phyloP scores from a whole-genome alignment of 2,329 filamentous ascomycete species.

The Microcera coccophila region DNA sequence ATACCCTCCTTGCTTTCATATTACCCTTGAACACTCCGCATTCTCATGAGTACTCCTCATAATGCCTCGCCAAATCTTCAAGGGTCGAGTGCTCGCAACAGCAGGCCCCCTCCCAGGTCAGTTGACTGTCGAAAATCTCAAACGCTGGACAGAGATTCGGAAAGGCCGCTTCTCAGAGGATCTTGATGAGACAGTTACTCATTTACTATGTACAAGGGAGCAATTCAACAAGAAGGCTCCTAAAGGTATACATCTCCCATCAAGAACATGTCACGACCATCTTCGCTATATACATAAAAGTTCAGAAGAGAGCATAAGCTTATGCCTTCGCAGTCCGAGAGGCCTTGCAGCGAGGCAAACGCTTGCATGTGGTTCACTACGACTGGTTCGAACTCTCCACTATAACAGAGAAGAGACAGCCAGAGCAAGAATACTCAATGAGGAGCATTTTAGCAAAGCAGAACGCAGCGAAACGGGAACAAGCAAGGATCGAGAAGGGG shows the following conservation, averaged over 20 bases:
- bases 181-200: conserved; percentile 59
- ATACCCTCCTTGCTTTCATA: too few species aligned
- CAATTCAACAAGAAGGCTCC: conserved; percentile 51
- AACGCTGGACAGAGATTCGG: conserved; percentile 60
- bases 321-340: conserved; percentile 31
- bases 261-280: too few species aligned
- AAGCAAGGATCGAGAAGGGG: conserved; percentile 35
- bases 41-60: too few species aligned
- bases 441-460: conserved; percentile 27
- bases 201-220: conserved; percentile 64
- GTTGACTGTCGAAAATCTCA: conserved; percentile 53
- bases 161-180: conserved; percentile 55
- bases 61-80: conserved; percentile 46
- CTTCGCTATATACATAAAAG: background rate
- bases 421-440: conserved; percentile 42
- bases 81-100: conserved; percentile 50
- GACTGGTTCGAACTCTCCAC: conserved; percentile 53
- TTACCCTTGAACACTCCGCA: too few species aligned
- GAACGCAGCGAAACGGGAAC: conserved; percentile 31
- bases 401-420: conserved; percentile 28
- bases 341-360: conserved; percentile 34
- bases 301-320: background rate
- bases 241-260: conserved; percentile 33
- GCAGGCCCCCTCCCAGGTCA: conserved; percentile 54
- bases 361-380: conserved; percentile 41